Base-by-base conservation (phyloP, 2,329 filamentous ascomycete genomes). In the Beauveria caledonica region DNA sequence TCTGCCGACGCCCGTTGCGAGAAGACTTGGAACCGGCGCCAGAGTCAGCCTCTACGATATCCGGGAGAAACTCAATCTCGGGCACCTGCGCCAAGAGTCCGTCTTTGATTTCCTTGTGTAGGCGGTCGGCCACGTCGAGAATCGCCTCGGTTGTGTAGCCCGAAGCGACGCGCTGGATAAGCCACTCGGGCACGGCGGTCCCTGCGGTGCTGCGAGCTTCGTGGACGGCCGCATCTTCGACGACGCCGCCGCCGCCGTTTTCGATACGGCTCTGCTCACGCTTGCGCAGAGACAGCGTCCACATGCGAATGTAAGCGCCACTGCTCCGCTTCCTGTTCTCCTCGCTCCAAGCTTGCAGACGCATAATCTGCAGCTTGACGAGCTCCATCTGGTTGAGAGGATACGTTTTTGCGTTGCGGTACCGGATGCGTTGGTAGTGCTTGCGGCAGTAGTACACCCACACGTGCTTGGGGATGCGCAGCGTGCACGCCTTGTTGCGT, bases 401-500 rank as follows among this genome's bases (percentile, higher is more conserved):
- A 70, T 88, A 83, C 23, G 85, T 80, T 39, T 78, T 76, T 1
- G 78, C 78, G 58, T 85, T 85, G n/a, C 87, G 80, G 68, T 92
- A 92, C 0, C 87, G 80, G 48, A 80, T 81, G 7, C 89, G 84
- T 72, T 94, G 90, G 70, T 94, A 94, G 68, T 92, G 88, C 69
- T 92, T 92, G 40, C 90, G 84, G 71, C 90, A 94, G 69, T 84
- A 87, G 67, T 87, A 84, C 0, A 90, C 84, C 89, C 89, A 93
- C 2, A 90, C 81, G 23, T 82, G 73, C 6, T 81, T 74, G 0
- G 88, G 88, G 53, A 94, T 89, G 49, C 80, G 78, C 39, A 86
- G 81, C 0, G 90, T 94, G 67, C 85, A 87, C 8, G 82, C 78
- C 73, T 94, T 94, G 77, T 94, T 94, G 42, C 90, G 84, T 23